Evolutionary conservation across 371 early-diverging fungal species (phyloP).

Genomic region (Nematocida sp.): DNA sequence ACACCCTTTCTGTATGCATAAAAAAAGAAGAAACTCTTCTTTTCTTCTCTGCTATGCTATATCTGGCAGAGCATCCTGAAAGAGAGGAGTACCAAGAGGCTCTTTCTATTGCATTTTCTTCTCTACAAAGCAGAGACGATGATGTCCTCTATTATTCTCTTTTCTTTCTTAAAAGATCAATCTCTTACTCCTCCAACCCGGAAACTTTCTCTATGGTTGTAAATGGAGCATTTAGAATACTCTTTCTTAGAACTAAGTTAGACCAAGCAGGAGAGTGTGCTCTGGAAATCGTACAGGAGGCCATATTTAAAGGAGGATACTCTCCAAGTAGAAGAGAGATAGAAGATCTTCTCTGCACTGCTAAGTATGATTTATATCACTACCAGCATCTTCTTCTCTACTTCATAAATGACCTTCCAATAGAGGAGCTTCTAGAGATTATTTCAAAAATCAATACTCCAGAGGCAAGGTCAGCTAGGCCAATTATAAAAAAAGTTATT

Average conservation of each 20-base stretch:
- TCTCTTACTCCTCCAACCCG: background rate
- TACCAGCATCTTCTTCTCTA: constrained; percentile 43
- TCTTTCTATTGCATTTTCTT: background rate
- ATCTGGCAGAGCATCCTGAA: background rate
- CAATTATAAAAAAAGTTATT: constrained; percentile 6
- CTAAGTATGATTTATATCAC: constrained; percentile 46
- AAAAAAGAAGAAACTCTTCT: background rate
- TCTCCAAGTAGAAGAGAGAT: background rate
- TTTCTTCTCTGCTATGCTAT: background rate
- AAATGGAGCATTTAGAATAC: background rate
- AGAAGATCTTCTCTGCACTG: constrained; percentile 21
- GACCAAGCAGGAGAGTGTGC: constrained; percentile 14
- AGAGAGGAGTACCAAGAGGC: background rate
- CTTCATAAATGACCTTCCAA: constrained; percentile 14
- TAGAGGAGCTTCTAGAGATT: constrained; percentile 36
- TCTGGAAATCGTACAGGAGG: constrained; percentile 26
- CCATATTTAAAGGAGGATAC: constrained; percentile 4
- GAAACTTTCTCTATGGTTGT: background rate
- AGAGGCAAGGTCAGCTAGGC: background rate
- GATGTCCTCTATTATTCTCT: background rate
- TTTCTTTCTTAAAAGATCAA: background rate
- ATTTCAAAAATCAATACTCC: constrained; percentile 39
- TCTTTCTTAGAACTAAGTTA: constrained; percentile 21
- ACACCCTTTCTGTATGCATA: too few species aligned
- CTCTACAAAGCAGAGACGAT: constrained; percentile 6